Base-by-base conservation (phyloP, 2,329 filamentous ascomycete genomes). In the Clarireedia hainanense region DNA sequence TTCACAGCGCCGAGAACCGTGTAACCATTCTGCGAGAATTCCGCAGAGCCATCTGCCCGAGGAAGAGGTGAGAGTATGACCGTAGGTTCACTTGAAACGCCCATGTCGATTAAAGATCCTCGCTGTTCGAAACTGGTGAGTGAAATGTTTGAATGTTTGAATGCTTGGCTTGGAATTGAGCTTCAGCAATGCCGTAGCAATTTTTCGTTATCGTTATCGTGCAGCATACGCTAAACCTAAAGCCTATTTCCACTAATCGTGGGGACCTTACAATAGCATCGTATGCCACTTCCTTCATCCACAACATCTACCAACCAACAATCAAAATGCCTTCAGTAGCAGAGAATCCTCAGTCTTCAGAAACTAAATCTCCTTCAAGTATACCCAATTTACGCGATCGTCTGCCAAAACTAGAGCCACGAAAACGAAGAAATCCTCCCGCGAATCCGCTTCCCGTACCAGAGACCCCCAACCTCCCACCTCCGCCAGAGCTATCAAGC, bases 1-100 rank as follows among this genome's bases (percentile, higher is more conserved):
- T 96, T 97, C 63, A 95, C 90, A 14, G 89, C 86, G 55, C 87
- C 88, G 53, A 95, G 81, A 61, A 97, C 80, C 46, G 85, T 86
- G 72, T 91, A 95, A 49, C 90, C 88, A 56, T 82, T 78, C 64
- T 85, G 79, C 2, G 86, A 83, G 69, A 89, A 91, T 9, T 83
- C 86, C 10, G 88, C 88, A 48, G 90, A 95, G 59, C 89, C 89
- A 69, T 95, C 89, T 26, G 88, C 80, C 59, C 85, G 85, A 58
- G 82, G 77, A 2, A 95, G 77, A 61, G 78, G 77, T 30, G 80
- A 80, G 10, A 86, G 69, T 23, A 64, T 52, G 20, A 64, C 65
- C 47, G 64, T 73, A 37, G 81, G 80, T 59, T 77, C 75, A 52
- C 69, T 67, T 47, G 72, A 71, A 43, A 70, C 69, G 2, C 74